Conservation (phyloP, 1,139 yeast genomes). For the Magnusiomyces fungicola region DNA sequence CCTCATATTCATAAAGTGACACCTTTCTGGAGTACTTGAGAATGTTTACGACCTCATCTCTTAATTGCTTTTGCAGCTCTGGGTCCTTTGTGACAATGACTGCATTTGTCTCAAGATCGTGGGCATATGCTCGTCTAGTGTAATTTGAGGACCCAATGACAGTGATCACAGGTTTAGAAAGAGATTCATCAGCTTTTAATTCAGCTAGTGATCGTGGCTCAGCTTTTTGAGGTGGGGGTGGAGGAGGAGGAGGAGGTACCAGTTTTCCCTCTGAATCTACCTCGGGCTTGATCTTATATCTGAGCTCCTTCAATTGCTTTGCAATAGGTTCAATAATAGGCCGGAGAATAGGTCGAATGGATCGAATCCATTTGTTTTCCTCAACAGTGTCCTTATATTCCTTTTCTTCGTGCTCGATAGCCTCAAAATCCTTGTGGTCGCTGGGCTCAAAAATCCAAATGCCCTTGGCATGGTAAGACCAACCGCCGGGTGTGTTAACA, state of each 20-base stretch:
- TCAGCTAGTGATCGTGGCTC: not conserved
- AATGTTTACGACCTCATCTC: constrained; percentile 56
- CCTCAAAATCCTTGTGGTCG: constrained; percentile 12
- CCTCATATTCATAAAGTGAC: constrained; percentile 53
- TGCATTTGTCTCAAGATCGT: constrained; percentile 85
- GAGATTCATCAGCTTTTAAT: constrained; percentile 18
- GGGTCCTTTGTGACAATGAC: constrained; percentile 65
- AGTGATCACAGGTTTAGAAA: constrained; percentile 54
- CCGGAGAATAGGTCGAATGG: not conserved
- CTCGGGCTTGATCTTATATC: not conserved
- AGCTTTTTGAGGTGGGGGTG: not conserved
- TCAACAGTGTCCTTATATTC: not conserved
- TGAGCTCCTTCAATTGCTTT: not conserved
- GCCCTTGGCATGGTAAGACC: constrained; percentile 99
- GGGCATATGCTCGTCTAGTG: constrained; percentile 80
- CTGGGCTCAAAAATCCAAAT: constrained; percentile 67
- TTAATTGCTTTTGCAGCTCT: constrained; percentile 50
- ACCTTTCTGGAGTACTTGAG: constrained; percentile 44
- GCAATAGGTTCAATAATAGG: not conserved
- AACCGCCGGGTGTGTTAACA: constrained; percentile 74
- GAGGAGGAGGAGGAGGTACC: not conserved
- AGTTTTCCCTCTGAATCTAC: not conserved
- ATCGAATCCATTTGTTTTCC: not conserved
- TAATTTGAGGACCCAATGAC: constrained; percentile 90
- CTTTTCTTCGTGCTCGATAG: not conserved